Conservation (phyloP, 2,329 filamentous ascomycete genomes). For the Aspergillus sp. region DNA sequence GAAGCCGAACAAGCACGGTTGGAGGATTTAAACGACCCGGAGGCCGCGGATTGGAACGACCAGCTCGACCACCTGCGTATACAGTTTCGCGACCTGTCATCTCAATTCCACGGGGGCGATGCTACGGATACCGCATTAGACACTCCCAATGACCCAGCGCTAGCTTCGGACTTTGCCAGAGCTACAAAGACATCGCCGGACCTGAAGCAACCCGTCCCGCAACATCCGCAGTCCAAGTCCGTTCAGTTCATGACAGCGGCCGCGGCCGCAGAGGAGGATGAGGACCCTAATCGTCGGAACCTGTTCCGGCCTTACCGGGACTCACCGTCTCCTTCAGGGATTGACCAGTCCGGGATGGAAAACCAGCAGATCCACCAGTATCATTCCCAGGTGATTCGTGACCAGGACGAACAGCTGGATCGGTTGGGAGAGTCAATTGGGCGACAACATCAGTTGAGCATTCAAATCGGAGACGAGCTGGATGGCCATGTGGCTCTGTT, state of each 20-base stretch:
- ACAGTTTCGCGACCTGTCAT: conserved; percentile 67
- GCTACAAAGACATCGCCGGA: conserved; percentile 42
- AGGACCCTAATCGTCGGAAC: conserved; percentile 46
- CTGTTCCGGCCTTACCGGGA: conserved; percentile 56
- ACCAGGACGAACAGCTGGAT: conserved; percentile 93
- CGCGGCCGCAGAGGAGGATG: conserved; percentile 45
- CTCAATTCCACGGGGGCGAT: conserved; percentile 67
- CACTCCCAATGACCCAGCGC: conserved; percentile 55
- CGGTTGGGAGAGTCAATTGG: conserved; percentile 75
- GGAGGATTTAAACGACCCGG: conserved; percentile 47
- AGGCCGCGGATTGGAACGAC: conserved; percentile 49
- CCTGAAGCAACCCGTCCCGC: conserved; percentile 36
- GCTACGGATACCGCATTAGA: conserved; percentile 19
- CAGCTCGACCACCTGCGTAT: conserved; percentile 60
- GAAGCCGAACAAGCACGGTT: conserved; percentile 57
- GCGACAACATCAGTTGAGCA: conserved; percentile 82
- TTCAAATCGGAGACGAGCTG: conserved; percentile 93
- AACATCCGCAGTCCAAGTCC: conserved; percentile 53
- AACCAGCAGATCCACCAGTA: conserved; percentile 84
- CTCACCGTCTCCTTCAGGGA: conserved; percentile 40
- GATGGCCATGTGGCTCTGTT: conserved; percentile 83
- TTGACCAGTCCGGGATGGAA: conserved; percentile 51
- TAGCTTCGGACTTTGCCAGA: conserved; percentile 56
- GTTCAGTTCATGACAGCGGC: conserved; percentile 80
- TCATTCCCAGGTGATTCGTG: conserved; percentile 69